A percentile compares a stretch with the other conserved stretches of the same genome.
Evolutionary conservation across 78 protist species (phyloP).

Genomic region (Emiliania huxleyi): DNA sequence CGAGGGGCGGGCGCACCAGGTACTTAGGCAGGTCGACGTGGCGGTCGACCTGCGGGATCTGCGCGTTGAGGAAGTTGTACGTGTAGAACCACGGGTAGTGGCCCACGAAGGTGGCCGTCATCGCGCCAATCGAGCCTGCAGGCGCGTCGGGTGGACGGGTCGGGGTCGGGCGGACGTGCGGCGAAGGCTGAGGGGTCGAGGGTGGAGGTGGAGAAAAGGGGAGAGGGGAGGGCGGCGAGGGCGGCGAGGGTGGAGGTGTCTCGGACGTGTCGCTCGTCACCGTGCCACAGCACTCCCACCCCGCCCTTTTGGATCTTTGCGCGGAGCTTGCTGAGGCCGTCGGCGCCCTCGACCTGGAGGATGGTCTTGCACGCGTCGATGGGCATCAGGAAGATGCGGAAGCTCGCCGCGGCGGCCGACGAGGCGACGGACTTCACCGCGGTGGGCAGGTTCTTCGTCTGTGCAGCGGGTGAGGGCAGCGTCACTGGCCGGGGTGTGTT

Average conservation of each 20-base stretch:
- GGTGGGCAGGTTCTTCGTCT: conserved; percentile 62
- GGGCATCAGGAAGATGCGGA: conserved; percentile 75
- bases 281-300: conserved; percentile 57
- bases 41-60: conserved; percentile 40
- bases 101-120: conserved; percentile 58
- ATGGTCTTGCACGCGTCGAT: conserved; percentile 76
- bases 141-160: no score
- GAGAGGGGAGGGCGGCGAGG: no score
- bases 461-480: no score
- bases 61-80: conserved; percentile 58
- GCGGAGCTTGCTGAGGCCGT: conserved; percentile 43
- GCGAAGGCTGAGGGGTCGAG: no score
- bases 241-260: no score
- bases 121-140: conserved; percentile 65
- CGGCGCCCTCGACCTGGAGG: conserved; percentile 64
- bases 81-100: conserved; percentile 83
- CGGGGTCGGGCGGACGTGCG: no score
- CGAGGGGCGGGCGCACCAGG: no score
- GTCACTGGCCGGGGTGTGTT: no score
- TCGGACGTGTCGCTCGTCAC: no score
- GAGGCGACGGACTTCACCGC: conserved; percentile 71
- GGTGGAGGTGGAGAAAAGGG: no score
- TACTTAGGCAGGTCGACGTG: background rate
- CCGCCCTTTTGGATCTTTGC: conserved; percentile 39
- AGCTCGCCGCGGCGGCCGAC: conserved; percentile 68